phyloP scores from a whole-genome alignment of 1,284 basidiomycete genomes.

The Tilletia indica region DNA sequence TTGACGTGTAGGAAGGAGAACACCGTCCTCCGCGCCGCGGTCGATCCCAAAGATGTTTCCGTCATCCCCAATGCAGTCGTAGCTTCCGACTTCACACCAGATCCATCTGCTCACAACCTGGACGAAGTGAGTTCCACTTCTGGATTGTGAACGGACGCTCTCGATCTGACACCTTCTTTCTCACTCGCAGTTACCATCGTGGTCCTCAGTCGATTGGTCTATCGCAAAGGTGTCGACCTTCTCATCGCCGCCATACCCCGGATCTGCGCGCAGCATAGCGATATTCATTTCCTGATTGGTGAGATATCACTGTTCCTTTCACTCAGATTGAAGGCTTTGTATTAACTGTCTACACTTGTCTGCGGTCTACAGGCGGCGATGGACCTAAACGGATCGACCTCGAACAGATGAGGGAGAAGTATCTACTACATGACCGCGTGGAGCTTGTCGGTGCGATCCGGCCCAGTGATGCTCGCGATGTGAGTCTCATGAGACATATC shows the following conservation, averaged over 20 bases:
- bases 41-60: slow-evolving; percentile 44
- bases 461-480: slow-evolving; percentile 77
- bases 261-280: slow-evolving; percentile 78
- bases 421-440: slow-evolving; percentile 84
- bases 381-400: slow-evolving; percentile 94
- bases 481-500: slow-evolving; percentile 58
- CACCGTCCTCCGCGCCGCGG: slow-evolving; percentile 79
- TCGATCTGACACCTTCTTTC: slow-evolving; percentile 4
- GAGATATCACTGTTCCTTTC: slow-evolving; percentile 36
- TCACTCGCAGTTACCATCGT: slow-evolving; percentile 80
- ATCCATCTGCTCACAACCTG: slow-evolving; percentile 39
- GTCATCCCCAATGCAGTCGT: slow-evolving; percentile 89
- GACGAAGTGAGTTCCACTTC: slow-evolving; percentile 15
- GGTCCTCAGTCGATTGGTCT: slow-evolving; percentile 88
- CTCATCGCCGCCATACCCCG: slow-evolving; percentile 86
- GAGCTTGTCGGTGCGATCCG: slow-evolving; percentile 78
- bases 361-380: slow-evolving; percentile 63
- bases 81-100: slow-evolving; percentile 78
- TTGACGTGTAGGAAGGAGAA: slow-evolving; percentile 67
- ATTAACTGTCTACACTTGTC: too few species aligned
- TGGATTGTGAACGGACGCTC: neutral
- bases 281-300: slow-evolving; percentile 86
- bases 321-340: too few species aligned
- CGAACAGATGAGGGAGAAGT: slow-evolving; percentile 90
- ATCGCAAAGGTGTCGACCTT: slow-evolving; percentile 94